Evolutionary conservation across 2,329 filamentous ascomycete species (phyloP).

Genomic region (Cryoendolithus antarcticus): DNA sequence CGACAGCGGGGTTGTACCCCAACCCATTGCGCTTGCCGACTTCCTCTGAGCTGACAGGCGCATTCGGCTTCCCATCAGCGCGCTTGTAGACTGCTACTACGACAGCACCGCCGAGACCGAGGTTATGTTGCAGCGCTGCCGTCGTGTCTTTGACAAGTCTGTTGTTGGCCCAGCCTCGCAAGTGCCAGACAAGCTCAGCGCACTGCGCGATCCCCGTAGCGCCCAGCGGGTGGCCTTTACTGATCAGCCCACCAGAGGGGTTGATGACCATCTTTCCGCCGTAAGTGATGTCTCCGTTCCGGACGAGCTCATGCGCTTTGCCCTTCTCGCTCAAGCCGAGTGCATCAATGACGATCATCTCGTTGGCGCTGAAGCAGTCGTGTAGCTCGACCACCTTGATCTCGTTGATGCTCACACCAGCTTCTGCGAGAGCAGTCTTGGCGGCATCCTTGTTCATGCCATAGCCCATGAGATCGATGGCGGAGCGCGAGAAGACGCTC

Average conservation of each 20-base stretch:
- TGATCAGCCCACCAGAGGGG: slow-evolving; percentile 86
- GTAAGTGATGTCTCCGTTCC: slow-evolving; percentile 80
- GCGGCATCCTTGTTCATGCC: slow-evolving; percentile 69
- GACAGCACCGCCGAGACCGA: slow-evolving; percentile 80
- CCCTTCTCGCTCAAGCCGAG: slow-evolving; percentile 65
- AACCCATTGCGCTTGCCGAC: slow-evolving; percentile 56
- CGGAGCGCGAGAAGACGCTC: slow-evolving; percentile 61
- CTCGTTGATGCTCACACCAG: slow-evolving; percentile 52
- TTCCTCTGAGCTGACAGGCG: slow-evolving; percentile 46
- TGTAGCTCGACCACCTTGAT: slow-evolving; percentile 83
- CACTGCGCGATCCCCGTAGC: slow-evolving; percentile 93
- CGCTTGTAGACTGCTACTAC: slow-evolving; percentile 84
- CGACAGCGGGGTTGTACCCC: slow-evolving; percentile 84
- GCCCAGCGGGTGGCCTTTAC: slow-evolving; percentile 88
- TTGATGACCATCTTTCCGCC: slow-evolving; percentile 75
- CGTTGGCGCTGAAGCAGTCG: slow-evolving; percentile 93
- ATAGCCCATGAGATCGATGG: slow-evolving; percentile 83
- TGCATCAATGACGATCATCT: slow-evolving; percentile 82
- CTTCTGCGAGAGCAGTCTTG: slow-evolving; percentile 58
- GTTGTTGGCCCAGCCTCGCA: slow-evolving; percentile 94
- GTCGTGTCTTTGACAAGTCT: slow-evolving; percentile 55
- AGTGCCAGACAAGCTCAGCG: slow-evolving; percentile 87
- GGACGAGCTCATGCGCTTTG: slow-evolving; percentile 84
- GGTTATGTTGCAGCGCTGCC: slow-evolving; percentile 78
- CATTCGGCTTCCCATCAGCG: slow-evolving; percentile 58